Evolutionary conservation across 495 filamentous ascomycete species (phyloP).

Genomic region (Aspergillus sclerotiicarbonarius): DNA sequence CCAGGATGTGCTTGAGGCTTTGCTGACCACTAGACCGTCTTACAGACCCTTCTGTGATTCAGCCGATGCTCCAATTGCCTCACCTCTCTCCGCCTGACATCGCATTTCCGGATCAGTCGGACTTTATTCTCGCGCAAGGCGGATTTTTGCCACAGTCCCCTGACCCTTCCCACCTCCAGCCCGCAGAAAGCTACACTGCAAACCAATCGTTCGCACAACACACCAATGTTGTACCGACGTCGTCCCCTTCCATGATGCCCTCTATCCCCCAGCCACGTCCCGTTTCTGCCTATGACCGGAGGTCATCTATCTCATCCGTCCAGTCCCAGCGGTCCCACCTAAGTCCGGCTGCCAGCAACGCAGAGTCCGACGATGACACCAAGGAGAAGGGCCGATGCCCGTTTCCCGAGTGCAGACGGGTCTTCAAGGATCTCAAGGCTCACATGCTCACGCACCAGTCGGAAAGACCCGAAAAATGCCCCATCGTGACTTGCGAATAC

Average conservation of each 20-base stretch:
- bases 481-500: conserved; percentile 91
- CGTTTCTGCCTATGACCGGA: conserved; percentile 40
- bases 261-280: conserved; percentile 35
- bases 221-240: conserved; percentile 24
- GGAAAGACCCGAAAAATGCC: conserved; percentile 94
- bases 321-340: conserved; percentile 55
- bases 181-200: conserved; percentile 27
- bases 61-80: conserved; percentile 34
- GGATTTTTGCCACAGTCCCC: conserved; percentile 36
- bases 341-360: conserved; percentile 51
- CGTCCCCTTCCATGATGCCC: conserved; percentile 41
- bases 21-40: conserved; percentile 1
- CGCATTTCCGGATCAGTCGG: conserved; percentile 33
- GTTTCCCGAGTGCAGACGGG: conserved; percentile 77
- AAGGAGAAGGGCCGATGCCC: conserved; percentile 74
- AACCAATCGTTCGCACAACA: conserved; percentile 32
- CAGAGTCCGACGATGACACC: conserved; percentile 59
- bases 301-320: conserved; percentile 56
- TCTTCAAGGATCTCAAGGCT: conserved; percentile 93
- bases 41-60: conserved; percentile 61
- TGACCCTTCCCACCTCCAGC: conserved; percentile 30
- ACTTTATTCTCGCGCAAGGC: conserved; percentile 24
- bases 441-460: conserved; percentile 96
- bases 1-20: not conserved
- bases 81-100: conserved; percentile 32